Conservation (phyloP, 192 early-diverging fungal species). For the Podila horticola region DNA sequence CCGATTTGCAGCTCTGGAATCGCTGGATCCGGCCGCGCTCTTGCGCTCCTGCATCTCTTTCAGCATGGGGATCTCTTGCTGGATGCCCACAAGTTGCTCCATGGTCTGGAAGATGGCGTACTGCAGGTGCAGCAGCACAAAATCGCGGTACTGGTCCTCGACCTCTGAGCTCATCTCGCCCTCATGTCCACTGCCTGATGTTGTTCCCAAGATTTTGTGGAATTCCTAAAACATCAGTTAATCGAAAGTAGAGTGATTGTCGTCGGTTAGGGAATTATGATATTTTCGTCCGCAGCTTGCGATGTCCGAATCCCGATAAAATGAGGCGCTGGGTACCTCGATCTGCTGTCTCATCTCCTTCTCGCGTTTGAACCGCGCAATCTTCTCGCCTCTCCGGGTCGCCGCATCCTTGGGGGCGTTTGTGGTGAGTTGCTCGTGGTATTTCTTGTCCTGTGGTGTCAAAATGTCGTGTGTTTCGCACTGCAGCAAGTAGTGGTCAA, state of each 20-base stretch:
- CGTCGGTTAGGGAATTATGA: too few relatives aligned
- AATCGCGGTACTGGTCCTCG: constrained; percentile 82
- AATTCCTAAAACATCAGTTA: constrained; percentile 18
- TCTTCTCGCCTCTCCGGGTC: constrained; percentile 73
- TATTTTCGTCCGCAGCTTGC: too few relatives aligned
- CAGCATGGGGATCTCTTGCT: constrained; percentile 85
- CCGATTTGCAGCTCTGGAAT: constrained; percentile 18
- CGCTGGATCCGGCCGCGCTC: constrained; percentile 28
- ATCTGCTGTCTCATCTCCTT: constrained; percentile 72
- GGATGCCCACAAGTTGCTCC: constrained; percentile 73
- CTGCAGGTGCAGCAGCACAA: constrained; percentile 77
- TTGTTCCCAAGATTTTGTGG: constrained; percentile 40
- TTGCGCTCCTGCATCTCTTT: constrained; percentile 74
- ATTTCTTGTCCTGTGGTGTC: constrained; percentile 51
- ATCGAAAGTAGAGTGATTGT: too few relatives aligned
- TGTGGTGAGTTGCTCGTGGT: constrained; percentile 51
- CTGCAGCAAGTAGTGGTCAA: constrained; percentile 37
- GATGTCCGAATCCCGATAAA: too few relatives aligned
- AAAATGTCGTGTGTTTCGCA: constrained; percentile 42
- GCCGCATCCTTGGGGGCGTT: constrained; percentile 58
- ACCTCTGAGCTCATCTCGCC: constrained; percentile 54
- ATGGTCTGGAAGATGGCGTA: constrained; percentile 76
- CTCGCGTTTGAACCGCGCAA: constrained; percentile 82
- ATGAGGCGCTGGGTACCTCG: constrained; percentile 17
- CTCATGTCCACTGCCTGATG: constrained; percentile 26